Conservation (phyloP, 2,329 filamentous ascomycete species). For the Talaromyces atroroseus region DNA sequence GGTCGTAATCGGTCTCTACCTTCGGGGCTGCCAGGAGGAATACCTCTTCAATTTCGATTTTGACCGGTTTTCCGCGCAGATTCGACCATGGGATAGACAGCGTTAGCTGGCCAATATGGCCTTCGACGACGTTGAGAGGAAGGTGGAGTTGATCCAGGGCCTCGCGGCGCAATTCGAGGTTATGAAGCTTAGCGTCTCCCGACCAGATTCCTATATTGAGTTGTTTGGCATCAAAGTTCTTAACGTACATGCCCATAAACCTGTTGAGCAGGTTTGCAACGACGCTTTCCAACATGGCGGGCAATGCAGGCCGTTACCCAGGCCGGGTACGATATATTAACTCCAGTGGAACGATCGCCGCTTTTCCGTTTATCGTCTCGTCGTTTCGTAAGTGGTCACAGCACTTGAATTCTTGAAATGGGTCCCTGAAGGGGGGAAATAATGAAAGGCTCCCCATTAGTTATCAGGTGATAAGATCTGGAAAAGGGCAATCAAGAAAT, state of each 20-base stretch:
- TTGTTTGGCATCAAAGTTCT: constrained; percentile 97
- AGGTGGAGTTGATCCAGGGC: constrained; percentile 95
- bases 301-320: constrained; percentile 62
- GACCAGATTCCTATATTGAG: constrained; percentile 99
- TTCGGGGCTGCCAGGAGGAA: constrained; percentile 92
- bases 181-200: constrained; percentile 89
- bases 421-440: not conserved
- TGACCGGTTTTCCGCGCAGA: constrained; percentile 85
- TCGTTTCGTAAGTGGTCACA: not conserved
- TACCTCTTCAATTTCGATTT: constrained; percentile 93
- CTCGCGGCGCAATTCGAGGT: constrained; percentile 88
- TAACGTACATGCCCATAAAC: constrained; percentile 99
- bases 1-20: constrained; percentile 88
- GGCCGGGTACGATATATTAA: constrained; percentile 48
- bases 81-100: constrained; percentile 97
- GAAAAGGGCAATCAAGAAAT: not conserved
- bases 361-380: not conserved
- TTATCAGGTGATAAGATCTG: not conserved
- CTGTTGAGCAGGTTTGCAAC: constrained; percentile 96
- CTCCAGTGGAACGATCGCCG: not conserved
- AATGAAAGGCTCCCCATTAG: not conserved
- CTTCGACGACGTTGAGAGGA: constrained; percentile 92
- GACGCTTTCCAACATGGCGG: constrained; percentile 89
- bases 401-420: not conserved
- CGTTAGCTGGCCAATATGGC: constrained; percentile 86